Evolutionary conservation across 2,329 filamentous ascomycete genomes (phyloP).

Genomic region (Aspergillus udagawae): DNA sequence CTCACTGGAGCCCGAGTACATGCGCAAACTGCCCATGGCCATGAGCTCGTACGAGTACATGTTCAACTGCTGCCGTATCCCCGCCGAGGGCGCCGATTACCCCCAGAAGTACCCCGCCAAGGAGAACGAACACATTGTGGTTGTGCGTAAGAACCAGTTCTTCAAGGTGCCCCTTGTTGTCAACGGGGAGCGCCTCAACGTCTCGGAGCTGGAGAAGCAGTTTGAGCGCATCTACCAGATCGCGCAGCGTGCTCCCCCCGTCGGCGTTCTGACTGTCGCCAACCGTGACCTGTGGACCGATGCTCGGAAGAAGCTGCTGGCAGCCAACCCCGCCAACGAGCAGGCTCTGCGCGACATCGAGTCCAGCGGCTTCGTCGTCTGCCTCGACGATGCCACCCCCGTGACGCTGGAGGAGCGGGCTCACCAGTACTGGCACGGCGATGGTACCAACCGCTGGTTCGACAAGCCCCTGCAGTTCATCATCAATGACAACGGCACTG

Average conservation of each 20-base stretch:
- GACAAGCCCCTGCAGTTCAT: slow-evolving; percentile 99
- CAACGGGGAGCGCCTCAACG: slow-evolving; percentile 79
- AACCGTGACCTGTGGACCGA: slow-evolving; percentile 93
- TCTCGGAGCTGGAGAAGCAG: slow-evolving; percentile 82
- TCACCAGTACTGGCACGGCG: slow-evolving; percentile 96
- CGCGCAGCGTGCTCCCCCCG: slow-evolving; percentile 65
- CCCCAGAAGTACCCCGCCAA: slow-evolving; percentile 72
- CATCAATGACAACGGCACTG: slow-evolving; percentile 94
- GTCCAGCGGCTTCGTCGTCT: slow-evolving; percentile 84
- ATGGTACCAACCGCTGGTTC: slow-evolving; percentile 92
- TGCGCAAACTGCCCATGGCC: slow-evolving; percentile 95
- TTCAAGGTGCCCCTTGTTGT: slow-evolving; percentile 86
- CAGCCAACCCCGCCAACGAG: slow-evolving; percentile 74
- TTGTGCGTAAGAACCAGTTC: slow-evolving; percentile 92
- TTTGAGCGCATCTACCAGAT: slow-evolving; percentile 80
- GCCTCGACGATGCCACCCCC: slow-evolving; percentile 85
- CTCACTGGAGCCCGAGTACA: slow-evolving; percentile 92
- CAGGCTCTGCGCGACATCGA: slow-evolving; percentile 76
- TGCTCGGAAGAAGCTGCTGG: slow-evolving; percentile 70
- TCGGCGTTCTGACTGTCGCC: slow-evolving; percentile 83
- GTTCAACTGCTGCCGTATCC: slow-evolving; percentile 91
- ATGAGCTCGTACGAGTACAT: slow-evolving; percentile 99
- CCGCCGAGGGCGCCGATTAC: slow-evolving; percentile 75
- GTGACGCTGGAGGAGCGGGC: slow-evolving; percentile 94
- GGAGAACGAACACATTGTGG: slow-evolving; percentile 82